These are phyloP conservation scores for Phaeosphaeriaceae sp. DNA, from an alignment of 2,329 filamentous ascomycete species.

Conservation along the genomic window DNA sequence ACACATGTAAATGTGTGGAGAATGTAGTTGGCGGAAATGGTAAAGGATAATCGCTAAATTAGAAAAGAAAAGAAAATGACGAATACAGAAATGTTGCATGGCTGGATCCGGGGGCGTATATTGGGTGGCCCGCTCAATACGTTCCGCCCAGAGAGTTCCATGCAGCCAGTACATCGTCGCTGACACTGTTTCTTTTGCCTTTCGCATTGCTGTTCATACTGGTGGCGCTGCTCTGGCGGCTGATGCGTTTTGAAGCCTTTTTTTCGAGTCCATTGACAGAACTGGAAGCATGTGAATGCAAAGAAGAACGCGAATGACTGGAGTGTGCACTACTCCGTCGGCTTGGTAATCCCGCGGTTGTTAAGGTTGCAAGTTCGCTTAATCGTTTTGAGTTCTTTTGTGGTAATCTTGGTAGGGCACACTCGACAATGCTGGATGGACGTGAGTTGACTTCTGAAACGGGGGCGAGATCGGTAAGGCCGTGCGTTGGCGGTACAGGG, in stretches of 20 bases:
- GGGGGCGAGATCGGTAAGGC: conserved; percentile 22
- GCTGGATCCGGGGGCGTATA: no score
- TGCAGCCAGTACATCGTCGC: conserved; percentile 55
- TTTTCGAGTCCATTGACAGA: conserved; percentile 15
- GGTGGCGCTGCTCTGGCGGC: conserved; percentile 30
- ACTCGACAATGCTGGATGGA: conserved; percentile 30
- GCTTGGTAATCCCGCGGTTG: conserved; percentile 14
- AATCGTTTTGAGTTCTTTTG: conserved; percentile 24
- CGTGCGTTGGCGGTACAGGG: conserved; percentile 19
- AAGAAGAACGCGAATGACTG: conserved; percentile 12
- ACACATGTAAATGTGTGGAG: no score
- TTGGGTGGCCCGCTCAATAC: conserved; percentile 13
- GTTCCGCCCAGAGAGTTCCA: conserved; percentile 55
- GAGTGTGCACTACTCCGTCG: conserved; percentile 33
- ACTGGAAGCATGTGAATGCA: conserved; percentile 17
- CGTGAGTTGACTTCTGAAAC: conserved; percentile 33
- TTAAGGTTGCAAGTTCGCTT: conserved; percentile 21
- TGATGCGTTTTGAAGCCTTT: conserved; percentile 20
- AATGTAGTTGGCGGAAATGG: no score
- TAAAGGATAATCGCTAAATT: no score
- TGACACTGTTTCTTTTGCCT: conserved; percentile 46
- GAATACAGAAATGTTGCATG: no score
- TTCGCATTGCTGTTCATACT: conserved; percentile 26
- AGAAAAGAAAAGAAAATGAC: no score
- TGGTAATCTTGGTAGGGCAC: conserved; percentile 16